These are phyloP conservation scores for Pseudozyma sp. DNA, from an alignment of 1,284 basidiomycete genomes.

Conservation along the genomic window DNA sequence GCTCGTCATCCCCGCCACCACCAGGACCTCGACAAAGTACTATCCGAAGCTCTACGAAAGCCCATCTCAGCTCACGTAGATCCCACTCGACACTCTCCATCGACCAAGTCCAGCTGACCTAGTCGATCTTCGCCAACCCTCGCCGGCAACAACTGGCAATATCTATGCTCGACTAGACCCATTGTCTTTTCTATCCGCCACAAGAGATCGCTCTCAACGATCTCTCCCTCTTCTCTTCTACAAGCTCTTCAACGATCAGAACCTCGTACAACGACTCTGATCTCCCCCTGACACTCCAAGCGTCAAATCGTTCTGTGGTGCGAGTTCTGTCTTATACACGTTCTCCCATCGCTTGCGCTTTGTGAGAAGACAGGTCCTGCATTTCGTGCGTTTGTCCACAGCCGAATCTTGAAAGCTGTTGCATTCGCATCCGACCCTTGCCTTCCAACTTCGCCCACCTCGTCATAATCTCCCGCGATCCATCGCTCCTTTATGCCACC, in stretches of 20 bases:
- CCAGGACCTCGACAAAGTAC: neutral
- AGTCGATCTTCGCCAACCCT: slow-evolving; percentile 1
- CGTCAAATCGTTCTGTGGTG: slow-evolving; percentile 5
- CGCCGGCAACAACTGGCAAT: neutral
- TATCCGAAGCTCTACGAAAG: slow-evolving; percentile 6
- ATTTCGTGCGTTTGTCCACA: slow-evolving; percentile 10
- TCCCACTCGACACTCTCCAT: neutral
- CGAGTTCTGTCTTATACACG: slow-evolving; percentile 45
- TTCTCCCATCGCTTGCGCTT: slow-evolving; percentile 21
- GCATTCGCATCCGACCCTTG: slow-evolving; percentile 12
- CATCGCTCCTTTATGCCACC: slow-evolving; percentile 45
- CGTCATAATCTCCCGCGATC: slow-evolving; percentile 4
- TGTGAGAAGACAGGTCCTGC: slow-evolving; percentile 30
- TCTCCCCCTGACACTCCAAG: neutral
- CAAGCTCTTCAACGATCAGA: neutral
- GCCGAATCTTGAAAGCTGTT: slow-evolving; percentile 7
- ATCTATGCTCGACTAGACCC: slow-evolving; percentile 19
- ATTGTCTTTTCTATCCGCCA: neutral
- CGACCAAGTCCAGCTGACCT: neutral
- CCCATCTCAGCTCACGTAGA: slow-evolving; percentile 4
- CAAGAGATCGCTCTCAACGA: slow-evolving; percentile 8
- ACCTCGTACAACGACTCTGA: slow-evolving; percentile 6
- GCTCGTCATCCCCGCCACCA: neutral
- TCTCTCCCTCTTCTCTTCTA: neutral
- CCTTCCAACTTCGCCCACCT: neutral